Evolutionary conservation across 2,329 filamentous ascomycete genomes (phyloP), one percentile per base, ranked within the genome.

Genomic region (Thermothelomyces thermophilus): DNA sequence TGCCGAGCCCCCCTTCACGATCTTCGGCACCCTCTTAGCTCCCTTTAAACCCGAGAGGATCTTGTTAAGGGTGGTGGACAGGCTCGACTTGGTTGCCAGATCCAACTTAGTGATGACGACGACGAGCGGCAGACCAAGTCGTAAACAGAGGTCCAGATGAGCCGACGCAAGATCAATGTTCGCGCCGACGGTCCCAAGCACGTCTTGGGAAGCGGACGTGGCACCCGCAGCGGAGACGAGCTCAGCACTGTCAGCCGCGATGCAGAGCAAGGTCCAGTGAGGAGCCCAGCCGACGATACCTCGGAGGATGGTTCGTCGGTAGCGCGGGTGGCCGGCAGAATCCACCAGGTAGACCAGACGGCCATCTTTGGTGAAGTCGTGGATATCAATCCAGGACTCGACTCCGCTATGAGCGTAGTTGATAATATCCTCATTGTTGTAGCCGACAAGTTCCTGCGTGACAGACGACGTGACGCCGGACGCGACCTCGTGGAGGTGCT

Each of bases 271-370:
- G 1, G 87, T 90, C 84, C 93, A 98, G 64, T 97, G 90, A 8
- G 93, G 93, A 33, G 87, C 87, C 90, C 93, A 97, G 40, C 90
- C 93, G 56, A 98, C 78, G n/a, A 98, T 73, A 0, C 90, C 90
- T 52, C 91, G 81, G 46, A 97, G 74, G 2, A 89, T 91, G 5
- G 91, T 97, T 49, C 93, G 83, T 41, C 90, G 80, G 66, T 93
- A 98, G 39, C 90, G 82, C 33, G 90, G 85, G 56, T 95, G 87
- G 0, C 93, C 93, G 14, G 91, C 91, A 40, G 91, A 94, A 67
- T 98, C 93, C 0, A 90, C 88, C 6, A 97, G 73, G 58, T 96
- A 90, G 5, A 93, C 88, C 3, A 98, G 70, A 17, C 90, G 83
- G 2, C 84, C 87, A 51, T 76, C 70, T 53, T 84, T 80, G 0